phyloP scores from a whole-genome alignment of 768 basidiomycete species.

The Gymnopilus dilepis region DNA sequence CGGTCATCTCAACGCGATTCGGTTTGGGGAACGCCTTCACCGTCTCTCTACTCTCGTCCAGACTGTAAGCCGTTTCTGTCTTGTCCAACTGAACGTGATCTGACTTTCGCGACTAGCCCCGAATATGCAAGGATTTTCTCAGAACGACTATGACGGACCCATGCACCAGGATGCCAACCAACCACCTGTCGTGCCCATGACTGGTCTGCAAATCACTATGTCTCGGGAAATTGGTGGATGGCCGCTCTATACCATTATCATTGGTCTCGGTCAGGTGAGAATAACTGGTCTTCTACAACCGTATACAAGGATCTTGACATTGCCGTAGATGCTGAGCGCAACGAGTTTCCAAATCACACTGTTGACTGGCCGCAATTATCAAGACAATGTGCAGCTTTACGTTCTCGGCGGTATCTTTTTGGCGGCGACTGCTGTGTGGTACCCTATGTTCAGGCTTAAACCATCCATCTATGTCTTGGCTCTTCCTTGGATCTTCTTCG shows the following conservation, averaged over 20 bases:
- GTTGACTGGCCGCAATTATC: slow-evolving; percentile 85
- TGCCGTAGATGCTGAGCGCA: slow-evolving; percentile 75
- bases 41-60: slow-evolving; percentile 73
- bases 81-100: slow-evolving; percentile 4
- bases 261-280: slow-evolving; percentile 77
- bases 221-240: slow-evolving; percentile 81
- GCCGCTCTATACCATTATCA: slow-evolving; percentile 91
- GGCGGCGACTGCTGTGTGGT: slow-evolving; percentile 87
- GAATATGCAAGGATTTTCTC: slow-evolving; percentile 53
- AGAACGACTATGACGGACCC: slow-evolving; percentile 49
- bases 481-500: slow-evolving; percentile 91
- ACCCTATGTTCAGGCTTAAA: slow-evolving; percentile 84
- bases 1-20: slow-evolving; percentile 83
- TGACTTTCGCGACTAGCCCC: slow-evolving; percentile 50
- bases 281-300: not conserved
- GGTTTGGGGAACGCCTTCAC: slow-evolving; percentile 74
- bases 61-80: slow-evolving; percentile 57
- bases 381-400: slow-evolving; percentile 82
- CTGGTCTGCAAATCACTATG: slow-evolving; percentile 82
- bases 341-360: slow-evolving; percentile 96
- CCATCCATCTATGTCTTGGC: slow-evolving; percentile 90
- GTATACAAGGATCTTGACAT: slow-evolving; percentile 15
- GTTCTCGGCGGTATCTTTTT: slow-evolving; percentile 91
- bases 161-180: slow-evolving; percentile 53
- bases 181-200: slow-evolving; percentile 78